Percentiles rank a stretch among this genome's conserved stretches.
These are phyloP conservation scores for Ensete ventricosum DNA, from an alignment of 176 grass and related monocot species.

Conservation along the genomic window DNA sequence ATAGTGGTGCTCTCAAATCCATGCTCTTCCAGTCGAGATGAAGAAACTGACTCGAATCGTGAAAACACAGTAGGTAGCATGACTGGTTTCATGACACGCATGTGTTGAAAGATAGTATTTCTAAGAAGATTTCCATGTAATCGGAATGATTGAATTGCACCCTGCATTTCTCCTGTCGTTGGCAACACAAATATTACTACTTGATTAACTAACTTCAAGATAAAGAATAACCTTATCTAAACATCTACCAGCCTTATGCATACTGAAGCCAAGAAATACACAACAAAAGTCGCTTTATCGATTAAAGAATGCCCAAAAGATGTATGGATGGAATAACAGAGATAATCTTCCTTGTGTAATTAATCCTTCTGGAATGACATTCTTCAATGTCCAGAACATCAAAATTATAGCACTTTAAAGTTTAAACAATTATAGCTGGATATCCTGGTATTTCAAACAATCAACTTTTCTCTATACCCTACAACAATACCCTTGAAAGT, in stretches of 20 bases:
- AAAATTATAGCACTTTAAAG: background rate
- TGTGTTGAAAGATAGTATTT: slow-evolving; percentile 40
- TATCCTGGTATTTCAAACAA: too few species aligned
- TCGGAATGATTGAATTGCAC: slow-evolving; percentile 51
- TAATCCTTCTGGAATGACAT: background rate
- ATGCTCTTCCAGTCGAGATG: slow-evolving; percentile 59
- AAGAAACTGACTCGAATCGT: slow-evolving; percentile 50
- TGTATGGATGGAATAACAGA: background rate
- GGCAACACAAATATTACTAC: slow-evolving; percentile 4
- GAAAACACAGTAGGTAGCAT: slow-evolving; percentile 42
- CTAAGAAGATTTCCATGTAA: slow-evolving; percentile 50
- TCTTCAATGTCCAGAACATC: background rate
- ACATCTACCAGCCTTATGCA: background rate
- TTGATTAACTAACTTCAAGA: slow-evolving; percentile 1
- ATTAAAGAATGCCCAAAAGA: too few species aligned
- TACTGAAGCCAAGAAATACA: background rate
- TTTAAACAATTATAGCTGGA: too few species aligned
- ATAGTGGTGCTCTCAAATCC: slow-evolving; percentile 88
- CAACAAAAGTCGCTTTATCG: background rate
- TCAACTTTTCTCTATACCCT: too few species aligned
- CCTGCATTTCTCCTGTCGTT: slow-evolving; percentile 57
- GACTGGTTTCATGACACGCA: slow-evolving; percentile 32
- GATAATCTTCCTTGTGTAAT: background rate
- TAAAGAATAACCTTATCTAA: slow-evolving; percentile 11
- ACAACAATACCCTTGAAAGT: too few species aligned